phyloP scores from a whole-genome alignment of 2,329 filamentous ascomycete genomes.

The Fusarium sp. region DNA sequence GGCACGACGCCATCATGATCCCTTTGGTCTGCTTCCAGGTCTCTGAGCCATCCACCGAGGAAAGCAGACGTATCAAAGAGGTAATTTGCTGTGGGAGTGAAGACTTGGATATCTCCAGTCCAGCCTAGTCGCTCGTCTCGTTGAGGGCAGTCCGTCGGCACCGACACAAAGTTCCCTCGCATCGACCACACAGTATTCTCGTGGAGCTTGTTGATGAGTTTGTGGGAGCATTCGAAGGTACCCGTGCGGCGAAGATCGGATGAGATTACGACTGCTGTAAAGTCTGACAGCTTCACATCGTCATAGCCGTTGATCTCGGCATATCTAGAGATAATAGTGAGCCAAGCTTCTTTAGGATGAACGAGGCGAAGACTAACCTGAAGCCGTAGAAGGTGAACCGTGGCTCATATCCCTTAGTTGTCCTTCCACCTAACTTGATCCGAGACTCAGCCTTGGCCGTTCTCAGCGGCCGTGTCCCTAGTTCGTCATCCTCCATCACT shows the following conservation, averaged over 20 bases:
- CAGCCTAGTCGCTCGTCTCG: conserved; percentile 8
- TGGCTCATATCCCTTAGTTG: neutral
- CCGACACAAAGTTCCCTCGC: neutral
- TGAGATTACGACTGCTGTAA: neutral
- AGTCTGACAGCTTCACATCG: neutral
- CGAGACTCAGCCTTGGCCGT: neutral
- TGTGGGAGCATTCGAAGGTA: neutral
- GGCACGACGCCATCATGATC: neutral
- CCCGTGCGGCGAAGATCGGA: neutral
- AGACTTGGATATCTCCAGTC: conserved; percentile 6
- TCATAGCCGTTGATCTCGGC: neutral
- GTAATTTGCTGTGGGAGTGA: conserved; percentile 9
- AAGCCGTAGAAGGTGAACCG: neutral
- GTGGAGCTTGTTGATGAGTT: neutral
- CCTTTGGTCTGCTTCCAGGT: neutral
- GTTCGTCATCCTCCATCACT: conserved; percentile 60
- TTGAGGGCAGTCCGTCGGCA: neutral
- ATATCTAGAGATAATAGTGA: neutral
- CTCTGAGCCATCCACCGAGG: neutral
- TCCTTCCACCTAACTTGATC: neutral
- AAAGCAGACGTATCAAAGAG: conserved; percentile 3
- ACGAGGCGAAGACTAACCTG: neutral
- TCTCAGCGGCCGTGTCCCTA: neutral
- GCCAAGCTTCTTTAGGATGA: too few relatives aligned
- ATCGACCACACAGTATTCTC: neutral